A percentile compares a stretch with the other conserved stretches of the same genome.
These are phyloP conservation scores for Podaxis mareebaensis DNA, from an alignment of 768 basidiomycete genomes.

Conservation along the genomic window DNA sequence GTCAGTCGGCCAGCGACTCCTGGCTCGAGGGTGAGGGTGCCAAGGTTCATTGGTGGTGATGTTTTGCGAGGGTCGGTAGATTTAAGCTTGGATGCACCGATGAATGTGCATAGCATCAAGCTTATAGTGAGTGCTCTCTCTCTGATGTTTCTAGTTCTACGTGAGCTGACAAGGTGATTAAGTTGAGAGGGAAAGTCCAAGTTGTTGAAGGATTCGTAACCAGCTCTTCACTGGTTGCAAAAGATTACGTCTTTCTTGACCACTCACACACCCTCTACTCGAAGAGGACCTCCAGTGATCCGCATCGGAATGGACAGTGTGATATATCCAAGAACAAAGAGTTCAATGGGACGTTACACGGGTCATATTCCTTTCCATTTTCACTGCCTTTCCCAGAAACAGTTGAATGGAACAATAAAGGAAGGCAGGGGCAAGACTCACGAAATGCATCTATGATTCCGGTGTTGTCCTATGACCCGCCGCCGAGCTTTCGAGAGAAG, in stretches of 20 bases:
- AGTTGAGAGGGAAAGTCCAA: background rate
- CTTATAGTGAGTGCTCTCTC: background rate
- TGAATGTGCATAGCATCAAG: constrained; percentile 1
- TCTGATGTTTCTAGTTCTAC: no score
- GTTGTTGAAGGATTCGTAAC: background rate
- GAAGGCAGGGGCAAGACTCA: background rate
- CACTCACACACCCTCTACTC: background rate
- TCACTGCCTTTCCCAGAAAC: background rate
- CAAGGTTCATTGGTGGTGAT: constrained; percentile 1
- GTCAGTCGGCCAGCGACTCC: background rate
- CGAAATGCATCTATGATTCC: background rate
- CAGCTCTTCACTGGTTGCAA: background rate
- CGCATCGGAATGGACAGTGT: background rate
- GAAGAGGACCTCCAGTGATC: background rate
- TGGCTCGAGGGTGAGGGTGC: background rate
- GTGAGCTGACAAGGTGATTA: background rate
- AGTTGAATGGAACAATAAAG: background rate
- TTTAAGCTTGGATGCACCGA: background rate
- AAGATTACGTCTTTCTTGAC: background rate
- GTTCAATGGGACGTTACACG: background rate
- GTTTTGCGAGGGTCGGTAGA: background rate
- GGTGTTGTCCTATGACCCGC: background rate
- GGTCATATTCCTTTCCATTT: background rate
- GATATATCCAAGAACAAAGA: background rate
- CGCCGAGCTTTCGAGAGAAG: background rate